These are phyloP conservation scores for Alectoria sarmentosa DNA, from an alignment of 495 filamentous ascomycete species.

Conservation along the genomic window DNA sequence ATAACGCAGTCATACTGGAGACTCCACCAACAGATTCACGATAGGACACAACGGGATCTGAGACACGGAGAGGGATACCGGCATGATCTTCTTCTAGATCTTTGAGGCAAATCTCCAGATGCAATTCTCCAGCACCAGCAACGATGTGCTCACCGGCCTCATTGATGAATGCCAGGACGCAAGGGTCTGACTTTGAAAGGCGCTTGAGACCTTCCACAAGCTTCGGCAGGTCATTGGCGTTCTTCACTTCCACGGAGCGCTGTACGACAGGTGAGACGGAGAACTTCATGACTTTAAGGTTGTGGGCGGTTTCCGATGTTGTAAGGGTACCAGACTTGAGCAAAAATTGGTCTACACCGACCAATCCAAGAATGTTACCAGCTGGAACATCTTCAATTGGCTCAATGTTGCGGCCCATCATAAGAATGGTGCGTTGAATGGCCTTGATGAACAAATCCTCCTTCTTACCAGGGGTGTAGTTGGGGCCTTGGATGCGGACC, in stretches of 20 bases:
- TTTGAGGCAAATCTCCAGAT: conserved; percentile 99
- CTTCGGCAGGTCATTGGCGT: conserved; percentile 99
- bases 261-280: conserved; percentile 98
- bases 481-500: conserved; percentile 99
- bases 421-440: conserved; percentile 98
- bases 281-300: conserved; percentile 99
- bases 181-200: conserved; percentile 99
- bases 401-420: conserved; percentile 99
- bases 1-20: conserved; percentile 93
- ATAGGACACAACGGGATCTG: conserved; percentile 95
- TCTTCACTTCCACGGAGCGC: conserved; percentile 99
- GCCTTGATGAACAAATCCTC: conserved; percentile 99
- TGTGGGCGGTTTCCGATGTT: conserved; percentile 96
- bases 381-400: conserved; percentile 98
- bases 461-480: conserved; percentile 97
- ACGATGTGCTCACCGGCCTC: conserved; percentile 97
- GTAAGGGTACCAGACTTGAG: conserved; percentile 99
- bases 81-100: conserved; percentile 99
- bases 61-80: conserved; percentile 91
- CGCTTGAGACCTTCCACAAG: conserved; percentile 99
- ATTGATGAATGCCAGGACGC: conserved; percentile 81
- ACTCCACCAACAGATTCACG: conserved; percentile 82
- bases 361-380: conserved; percentile 98
- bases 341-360: conserved; percentile 99
- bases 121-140: conserved; percentile 97